A percentile compares a stretch with the other conserved stretches of the same genome.
phyloP scores from a whole-genome alignment of 257 asterid species.

The Penstemon davidsonii region DNA sequence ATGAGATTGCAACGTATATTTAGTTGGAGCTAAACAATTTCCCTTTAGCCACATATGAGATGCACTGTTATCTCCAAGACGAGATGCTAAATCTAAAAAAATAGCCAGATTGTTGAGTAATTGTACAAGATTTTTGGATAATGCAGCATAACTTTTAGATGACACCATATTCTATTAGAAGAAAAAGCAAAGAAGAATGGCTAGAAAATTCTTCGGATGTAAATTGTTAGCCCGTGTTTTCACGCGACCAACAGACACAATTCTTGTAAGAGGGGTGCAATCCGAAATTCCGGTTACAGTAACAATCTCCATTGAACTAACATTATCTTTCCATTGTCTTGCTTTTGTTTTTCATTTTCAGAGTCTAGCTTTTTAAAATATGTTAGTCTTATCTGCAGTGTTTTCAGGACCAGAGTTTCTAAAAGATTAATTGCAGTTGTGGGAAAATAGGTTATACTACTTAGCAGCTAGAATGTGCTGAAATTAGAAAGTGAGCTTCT shows the following conservation, averaged over 20 bases:
- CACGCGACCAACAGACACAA: not conserved
- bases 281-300: not conserved
- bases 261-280: conserved; percentile 1
- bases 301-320: not conserved
- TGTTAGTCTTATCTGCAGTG: not conserved
- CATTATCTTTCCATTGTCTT: not conserved
- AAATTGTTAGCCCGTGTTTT: not conserved
- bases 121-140: conserved; percentile 19
- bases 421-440: not conserved
- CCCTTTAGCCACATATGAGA: conserved; percentile 19
- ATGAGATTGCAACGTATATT: conserved; percentile 18
- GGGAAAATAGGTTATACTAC: conserved; percentile 9
- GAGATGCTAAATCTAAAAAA: not conserved
- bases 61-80: not conserved
- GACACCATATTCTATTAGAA: conserved; percentile 12
- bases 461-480: not conserved
- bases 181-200: conserved; percentile 15
- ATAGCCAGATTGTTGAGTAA: conserved; percentile 6
- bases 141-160: conserved; percentile 24
- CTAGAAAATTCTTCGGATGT: conserved; percentile 8
- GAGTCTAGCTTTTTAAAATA: not conserved
- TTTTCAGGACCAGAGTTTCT: conserved; percentile 7
- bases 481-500: conserved; percentile 21
- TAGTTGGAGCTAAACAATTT: conserved; percentile 1
- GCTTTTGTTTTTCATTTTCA: conserved; percentile 10